phyloP scores from a whole-genome alignment of 208 protist species.

The Angomonas deanei region DNA sequence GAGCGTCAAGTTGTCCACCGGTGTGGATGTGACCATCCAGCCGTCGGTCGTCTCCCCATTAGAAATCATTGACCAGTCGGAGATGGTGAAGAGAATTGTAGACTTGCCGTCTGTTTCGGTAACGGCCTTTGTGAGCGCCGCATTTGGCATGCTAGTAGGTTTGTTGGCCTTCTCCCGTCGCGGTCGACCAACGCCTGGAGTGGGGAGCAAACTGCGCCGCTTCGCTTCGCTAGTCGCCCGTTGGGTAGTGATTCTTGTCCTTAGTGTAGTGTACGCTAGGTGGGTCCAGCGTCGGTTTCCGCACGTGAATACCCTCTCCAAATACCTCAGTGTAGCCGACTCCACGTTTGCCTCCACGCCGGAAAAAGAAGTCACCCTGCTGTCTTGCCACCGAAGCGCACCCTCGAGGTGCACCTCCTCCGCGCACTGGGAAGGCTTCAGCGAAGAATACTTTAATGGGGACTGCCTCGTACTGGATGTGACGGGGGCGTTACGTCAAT shows the following conservation, averaged over 20 bases:
- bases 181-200: background rate
- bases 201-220: background rate
- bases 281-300: slow-evolving; percentile 29
- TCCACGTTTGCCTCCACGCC: too few species aligned
- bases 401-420: slow-evolving; percentile 49
- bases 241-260: background rate
- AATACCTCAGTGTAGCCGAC: slow-evolving; percentile 44
- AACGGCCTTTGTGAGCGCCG: slow-evolving; percentile 27
- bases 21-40: slow-evolving; percentile 33
- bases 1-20: slow-evolving; percentile 4
- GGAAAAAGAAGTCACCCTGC: too few species aligned
- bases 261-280: slow-evolving; percentile 14
- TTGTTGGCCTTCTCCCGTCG: slow-evolving; percentile 14
- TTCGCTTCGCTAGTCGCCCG: background rate
- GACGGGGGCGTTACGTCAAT: slow-evolving; percentile 15
- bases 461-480: slow-evolving; percentile 53
- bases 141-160: slow-evolving; percentile 24
- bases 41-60: slow-evolving; percentile 26
- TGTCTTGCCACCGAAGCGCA: too few species aligned
- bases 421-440: slow-evolving; percentile 23
- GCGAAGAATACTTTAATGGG: slow-evolving; percentile 65
- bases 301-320: slow-evolving; percentile 15
- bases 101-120: slow-evolving; percentile 24
- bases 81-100: slow-evolving; percentile 28
- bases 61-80: slow-evolving; percentile 17